These are phyloP conservation scores for Fusarium sp. DNA, from an alignment of 2,329 filamentous ascomycete species.

Conservation along the genomic window DNA sequence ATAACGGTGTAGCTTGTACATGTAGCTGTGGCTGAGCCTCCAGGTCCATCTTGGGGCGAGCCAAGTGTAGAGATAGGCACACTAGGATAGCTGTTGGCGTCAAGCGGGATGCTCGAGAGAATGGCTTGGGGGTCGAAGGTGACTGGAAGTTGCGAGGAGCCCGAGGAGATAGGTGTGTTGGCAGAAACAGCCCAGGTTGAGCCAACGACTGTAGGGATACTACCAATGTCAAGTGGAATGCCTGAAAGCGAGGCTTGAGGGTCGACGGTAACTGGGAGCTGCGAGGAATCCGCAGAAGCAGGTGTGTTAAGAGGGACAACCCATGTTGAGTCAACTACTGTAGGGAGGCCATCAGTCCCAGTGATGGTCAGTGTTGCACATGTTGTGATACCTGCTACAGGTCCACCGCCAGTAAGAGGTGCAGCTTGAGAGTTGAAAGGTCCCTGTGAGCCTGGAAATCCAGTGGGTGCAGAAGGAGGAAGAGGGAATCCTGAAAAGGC, in stretches of 20 bases:
- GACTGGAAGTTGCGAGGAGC: constrained; percentile 30
- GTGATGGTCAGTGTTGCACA: constrained; percentile 49
- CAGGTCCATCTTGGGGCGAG: constrained; percentile 30
- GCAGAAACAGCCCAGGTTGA: constrained; percentile 51
- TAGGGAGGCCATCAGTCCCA: constrained; percentile 52
- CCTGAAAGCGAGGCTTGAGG: constrained; percentile 32
- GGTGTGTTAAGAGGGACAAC: constrained; percentile 43
- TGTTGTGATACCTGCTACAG: constrained; percentile 37
- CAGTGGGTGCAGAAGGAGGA: constrained; percentile 29
- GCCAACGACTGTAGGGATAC: constrained; percentile 52
- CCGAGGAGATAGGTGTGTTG: constrained; percentile 22
- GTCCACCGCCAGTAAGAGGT: constrained; percentile 14
- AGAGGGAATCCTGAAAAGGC: constrained; percentile 28
- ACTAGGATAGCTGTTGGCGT: constrained; percentile 8
- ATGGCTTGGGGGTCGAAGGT: constrained; percentile 24
- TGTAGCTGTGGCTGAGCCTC: constrained; percentile 18
- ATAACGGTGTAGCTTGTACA: constrained; percentile 42
- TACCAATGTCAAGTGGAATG: constrained; percentile 43
- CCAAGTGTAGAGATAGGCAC: constrained; percentile 21
- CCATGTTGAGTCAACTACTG: constrained; percentile 53
- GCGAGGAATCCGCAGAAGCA: constrained; percentile 24
- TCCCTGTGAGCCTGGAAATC: constrained; percentile 15
- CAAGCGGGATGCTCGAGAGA: constrained; percentile 33
- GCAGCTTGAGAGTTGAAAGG: constrained; percentile 22
- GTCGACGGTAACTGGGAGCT: constrained; percentile 22